A percentile compares a stretch with the other conserved stretches of the same genome.
phyloP scores from a whole-genome alignment of 2,329 filamentous ascomycete genomes.

The Neofusicoccum sp. region DNA sequence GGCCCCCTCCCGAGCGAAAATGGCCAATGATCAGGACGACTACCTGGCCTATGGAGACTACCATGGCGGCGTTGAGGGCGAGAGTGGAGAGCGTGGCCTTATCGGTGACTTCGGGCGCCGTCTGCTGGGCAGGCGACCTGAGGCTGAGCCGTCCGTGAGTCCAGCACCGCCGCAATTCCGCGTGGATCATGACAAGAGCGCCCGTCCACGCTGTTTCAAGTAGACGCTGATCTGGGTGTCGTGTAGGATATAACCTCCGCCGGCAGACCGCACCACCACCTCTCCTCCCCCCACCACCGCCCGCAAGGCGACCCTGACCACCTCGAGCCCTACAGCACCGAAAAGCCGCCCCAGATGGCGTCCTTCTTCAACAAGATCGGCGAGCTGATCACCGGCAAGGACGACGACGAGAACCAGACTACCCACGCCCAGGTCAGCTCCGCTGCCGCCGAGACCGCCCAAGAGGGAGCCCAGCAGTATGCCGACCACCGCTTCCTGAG shows the following conservation, averaged over 20 bases:
- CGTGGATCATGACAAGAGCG: constrained; percentile 12
- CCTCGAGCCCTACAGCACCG: constrained; percentile 21
- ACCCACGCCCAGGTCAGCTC: constrained; percentile 4
- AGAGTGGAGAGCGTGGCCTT: constrained; percentile 49
- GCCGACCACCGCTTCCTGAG: constrained; percentile 53
- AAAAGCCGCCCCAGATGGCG: constrained; percentile 31
- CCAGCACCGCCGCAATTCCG: constrained; percentile 2
- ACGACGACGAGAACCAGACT: background rate
- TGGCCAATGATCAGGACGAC: constrained; percentile 41
- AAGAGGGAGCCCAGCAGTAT: constrained; percentile 41
- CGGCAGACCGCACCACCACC: background rate
- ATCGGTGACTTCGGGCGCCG: constrained; percentile 53
- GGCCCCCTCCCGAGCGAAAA: background rate
- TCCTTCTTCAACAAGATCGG: constrained; percentile 58
- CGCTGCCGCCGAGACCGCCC: constrained; percentile 25
- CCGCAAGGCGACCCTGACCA: constrained; percentile 17
- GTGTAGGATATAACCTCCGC: constrained; percentile 8
- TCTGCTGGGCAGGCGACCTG: constrained; percentile 32
- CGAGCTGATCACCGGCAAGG: constrained; percentile 24
- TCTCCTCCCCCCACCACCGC: background rate
- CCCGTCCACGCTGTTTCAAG: constrained; percentile 1
- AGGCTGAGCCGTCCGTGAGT: constrained; percentile 18
- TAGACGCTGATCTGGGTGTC: constrained; percentile 8
- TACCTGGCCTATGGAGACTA: constrained; percentile 57
- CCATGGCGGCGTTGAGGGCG: constrained; percentile 34